Conservation (phyloP, 2,329 filamentous ascomycete species). For the Colletotrichum aenigma region DNA sequence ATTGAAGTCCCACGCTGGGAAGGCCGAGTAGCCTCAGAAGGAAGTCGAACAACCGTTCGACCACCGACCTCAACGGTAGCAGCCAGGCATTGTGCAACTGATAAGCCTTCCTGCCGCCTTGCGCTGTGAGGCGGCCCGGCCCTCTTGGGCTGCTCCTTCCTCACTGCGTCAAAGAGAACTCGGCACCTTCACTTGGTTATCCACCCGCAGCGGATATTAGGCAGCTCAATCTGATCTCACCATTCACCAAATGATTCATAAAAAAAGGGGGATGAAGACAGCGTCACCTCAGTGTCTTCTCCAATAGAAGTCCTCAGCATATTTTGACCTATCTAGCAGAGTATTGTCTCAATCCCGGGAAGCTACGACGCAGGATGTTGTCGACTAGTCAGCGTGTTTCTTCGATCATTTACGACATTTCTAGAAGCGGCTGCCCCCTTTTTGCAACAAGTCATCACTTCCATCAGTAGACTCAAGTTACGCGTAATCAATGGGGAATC, state of each 20-base stretch:
- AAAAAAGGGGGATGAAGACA: neutral
- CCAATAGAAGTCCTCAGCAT: neutral
- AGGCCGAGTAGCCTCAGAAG: neutral
- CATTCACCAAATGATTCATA: neutral
- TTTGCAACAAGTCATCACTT: neutral
- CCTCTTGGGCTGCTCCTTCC: neutral
- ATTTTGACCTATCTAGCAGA: neutral
- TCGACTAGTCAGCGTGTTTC: accelerated
- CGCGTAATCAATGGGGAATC: neutral
- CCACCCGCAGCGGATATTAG: accelerated
- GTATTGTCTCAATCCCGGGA: accelerated
- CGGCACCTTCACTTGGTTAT: neutral
- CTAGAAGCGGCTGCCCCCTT: neutral
- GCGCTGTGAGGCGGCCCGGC: neutral
- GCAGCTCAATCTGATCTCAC: accelerated
- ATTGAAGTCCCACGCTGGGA: neutral
- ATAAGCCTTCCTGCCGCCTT: neutral
- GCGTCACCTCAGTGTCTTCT: neutral
- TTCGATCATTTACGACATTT: neutral
- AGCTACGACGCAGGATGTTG: accelerated
- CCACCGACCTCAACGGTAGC: neutral
- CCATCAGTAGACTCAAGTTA: neutral
- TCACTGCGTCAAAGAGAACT: accelerated
- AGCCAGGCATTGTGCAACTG: neutral
- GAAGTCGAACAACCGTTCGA: neutral